A percentile compares a stretch with the other conserved stretches of the same genome.
phyloP scores from a whole-genome alignment of 257 asterid genomes.

The Anisodus acutangulus region DNA sequence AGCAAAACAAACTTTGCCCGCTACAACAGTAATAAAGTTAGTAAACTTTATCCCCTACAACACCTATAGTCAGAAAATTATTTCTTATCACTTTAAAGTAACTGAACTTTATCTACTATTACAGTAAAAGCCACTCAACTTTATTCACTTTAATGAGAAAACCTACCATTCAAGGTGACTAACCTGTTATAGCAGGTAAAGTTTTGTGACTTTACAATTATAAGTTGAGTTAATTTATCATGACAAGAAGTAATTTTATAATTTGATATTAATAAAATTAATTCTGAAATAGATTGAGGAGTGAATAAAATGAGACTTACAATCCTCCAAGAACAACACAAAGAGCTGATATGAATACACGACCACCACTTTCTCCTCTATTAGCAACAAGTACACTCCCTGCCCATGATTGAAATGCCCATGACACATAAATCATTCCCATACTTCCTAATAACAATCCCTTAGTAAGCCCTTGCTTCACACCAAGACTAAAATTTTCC shows the following conservation, averaged over 20 bases:
- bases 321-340: conserved; percentile 69
- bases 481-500: conserved; percentile 57
- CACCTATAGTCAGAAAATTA: background rate
- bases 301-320: conserved; percentile 45
- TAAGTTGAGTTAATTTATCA: background rate
- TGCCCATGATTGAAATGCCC: conserved; percentile 83
- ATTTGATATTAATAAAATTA: background rate
- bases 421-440: conserved; percentile 63
- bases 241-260: background rate
- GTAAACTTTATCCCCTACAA: background rate
- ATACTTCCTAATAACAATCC: conserved; percentile 86
- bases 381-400: conserved; percentile 70
- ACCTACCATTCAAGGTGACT: background rate
- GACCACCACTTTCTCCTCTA: conserved; percentile 70
- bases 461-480: conserved; percentile 66
- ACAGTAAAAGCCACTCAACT: background rate
- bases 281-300: background rate
- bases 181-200: background rate
- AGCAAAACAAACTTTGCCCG: background rate
- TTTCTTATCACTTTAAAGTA: background rate
- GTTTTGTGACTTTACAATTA: background rate
- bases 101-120: background rate
- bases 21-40: too few species aligned
- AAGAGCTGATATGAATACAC: conserved; percentile 62
- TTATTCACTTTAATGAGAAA: background rate